Evolutionary conservation across 768 basidiomycete species (phyloP).

Genomic region (Daedalea quercina): DNA sequence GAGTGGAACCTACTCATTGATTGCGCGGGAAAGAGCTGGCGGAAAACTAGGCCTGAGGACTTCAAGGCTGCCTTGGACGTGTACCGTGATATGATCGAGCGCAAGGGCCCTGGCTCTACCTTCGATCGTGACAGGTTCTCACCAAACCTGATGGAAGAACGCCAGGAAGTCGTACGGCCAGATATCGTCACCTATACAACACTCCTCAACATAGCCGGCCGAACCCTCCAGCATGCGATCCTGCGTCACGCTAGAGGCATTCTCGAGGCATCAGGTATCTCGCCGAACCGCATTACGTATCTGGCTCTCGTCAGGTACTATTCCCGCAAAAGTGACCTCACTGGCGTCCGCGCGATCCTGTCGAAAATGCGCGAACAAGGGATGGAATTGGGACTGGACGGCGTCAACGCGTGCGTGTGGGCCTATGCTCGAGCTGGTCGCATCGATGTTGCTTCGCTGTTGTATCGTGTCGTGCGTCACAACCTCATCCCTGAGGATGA

Average conservation of each 20-base stretch:
- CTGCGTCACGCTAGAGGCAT: constrained; percentile 49
- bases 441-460: constrained; percentile 46
- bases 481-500: constrained; percentile 35
- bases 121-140: constrained; percentile 1
- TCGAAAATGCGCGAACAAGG: constrained; percentile 43
- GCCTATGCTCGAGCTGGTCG: constrained; percentile 50
- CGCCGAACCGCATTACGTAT: constrained; percentile 57
- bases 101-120: constrained; percentile 34
- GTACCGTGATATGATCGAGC: constrained; percentile 51
- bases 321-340: constrained; percentile 37
- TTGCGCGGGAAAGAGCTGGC: constrained; percentile 58
- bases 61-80: constrained; percentile 55
- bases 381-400: constrained; percentile 52
- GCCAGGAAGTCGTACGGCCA: constrained; percentile 30
- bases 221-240: constrained; percentile 35
- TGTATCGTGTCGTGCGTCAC: constrained; percentile 61
- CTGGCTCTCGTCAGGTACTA: constrained; percentile 55
- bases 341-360: constrained; percentile 50
- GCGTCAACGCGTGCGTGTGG: constrained; percentile 66
- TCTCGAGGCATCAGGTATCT: constrained; percentile 44
- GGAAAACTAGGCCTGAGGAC: constrained; percentile 49
- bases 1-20: constrained; percentile 77
- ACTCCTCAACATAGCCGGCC: constrained; percentile 55
- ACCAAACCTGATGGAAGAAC: background rate
- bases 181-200: constrained; percentile 68